phyloP scores from a whole-genome alignment of 805 yeast genomes.

The Hyphopichia homilentoma region DNA sequence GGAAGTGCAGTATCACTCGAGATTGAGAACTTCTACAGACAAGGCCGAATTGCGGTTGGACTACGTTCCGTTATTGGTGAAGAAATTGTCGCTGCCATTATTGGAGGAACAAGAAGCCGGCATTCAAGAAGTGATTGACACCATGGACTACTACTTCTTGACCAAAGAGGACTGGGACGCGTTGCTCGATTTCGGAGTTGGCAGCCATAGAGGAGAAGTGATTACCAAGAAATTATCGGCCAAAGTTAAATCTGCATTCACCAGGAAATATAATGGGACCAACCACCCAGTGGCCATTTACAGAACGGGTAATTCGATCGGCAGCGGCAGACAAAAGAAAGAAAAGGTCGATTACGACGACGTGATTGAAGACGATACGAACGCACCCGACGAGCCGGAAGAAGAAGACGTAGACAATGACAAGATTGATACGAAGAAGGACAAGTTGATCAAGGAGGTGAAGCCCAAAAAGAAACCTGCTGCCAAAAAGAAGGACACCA shows the following conservation, averaged over 20 bases:
- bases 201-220: slow-evolving; percentile 39
- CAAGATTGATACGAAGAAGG: slow-evolving; percentile 52
- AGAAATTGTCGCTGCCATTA: slow-evolving; percentile 58
- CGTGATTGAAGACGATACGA: slow-evolving; percentile 59
- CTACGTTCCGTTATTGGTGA: slow-evolving; percentile 63
- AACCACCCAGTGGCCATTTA: slow-evolving; percentile 85
- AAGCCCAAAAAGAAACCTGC: slow-evolving; percentile 30
- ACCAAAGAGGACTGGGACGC: slow-evolving; percentile 93
- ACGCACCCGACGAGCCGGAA: slow-evolving; percentile 37
- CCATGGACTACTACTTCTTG: slow-evolving; percentile 80
- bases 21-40: slow-evolving; percentile 75
- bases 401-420: slow-evolving; percentile 45
- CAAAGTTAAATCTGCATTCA: slow-evolving; percentile 78
- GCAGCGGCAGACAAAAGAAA: slow-evolving; percentile 15
- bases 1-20: slow-evolving; percentile 83
- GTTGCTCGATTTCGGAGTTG: slow-evolving; percentile 79
- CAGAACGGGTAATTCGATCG: slow-evolving; percentile 63
- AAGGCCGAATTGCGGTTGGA: slow-evolving; percentile 71
- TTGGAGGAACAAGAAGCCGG: slow-evolving; percentile 56
- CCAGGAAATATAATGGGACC: slow-evolving; percentile 72
- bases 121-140: slow-evolving; percentile 57
- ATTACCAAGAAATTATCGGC: slow-evolving; percentile 64
- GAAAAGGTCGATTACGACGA: slow-evolving; percentile 66
- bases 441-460: slow-evolving; percentile 55
- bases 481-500: slow-evolving; percentile 1